Percentiles rank a stretch among this genome's conserved stretches.
Evolutionary conservation across 805 yeast genomes (phyloP).

Genomic region (Cyberlindnera misumaiensis): DNA sequence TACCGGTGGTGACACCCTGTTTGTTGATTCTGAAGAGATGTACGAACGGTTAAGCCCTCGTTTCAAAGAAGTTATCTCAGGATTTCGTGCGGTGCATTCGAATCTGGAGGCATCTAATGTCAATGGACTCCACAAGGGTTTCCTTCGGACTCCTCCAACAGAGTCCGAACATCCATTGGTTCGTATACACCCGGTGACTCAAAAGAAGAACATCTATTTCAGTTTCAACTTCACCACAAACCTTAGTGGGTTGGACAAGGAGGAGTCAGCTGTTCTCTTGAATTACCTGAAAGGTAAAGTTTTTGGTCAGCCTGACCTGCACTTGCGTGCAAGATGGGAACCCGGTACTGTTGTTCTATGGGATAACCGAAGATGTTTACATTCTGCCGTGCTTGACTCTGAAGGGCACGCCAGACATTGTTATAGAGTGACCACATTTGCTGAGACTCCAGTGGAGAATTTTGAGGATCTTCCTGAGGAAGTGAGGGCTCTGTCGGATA

Average conservation of each 20-base stretch:
- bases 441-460: conserved; percentile 57
- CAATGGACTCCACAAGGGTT: conserved; percentile 36
- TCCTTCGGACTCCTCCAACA: conserved; percentile 59
- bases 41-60: conserved; percentile 63
- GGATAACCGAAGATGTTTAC: conserved; percentile 72
- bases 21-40: conserved; percentile 62
- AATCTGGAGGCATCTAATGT: conserved; percentile 62
- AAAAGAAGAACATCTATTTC: conserved; percentile 49
- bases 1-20: conserved; percentile 71
- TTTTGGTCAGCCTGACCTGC: conserved; percentile 49
- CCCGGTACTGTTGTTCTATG: conserved; percentile 65
- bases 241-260: conserved; percentile 65
- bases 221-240: conserved; percentile 53
- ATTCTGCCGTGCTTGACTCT: conserved; percentile 71
- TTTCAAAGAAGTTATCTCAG: conserved; percentile 49
- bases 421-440: conserved; percentile 64
- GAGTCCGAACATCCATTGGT: conserved; percentile 55
- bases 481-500: background rate
- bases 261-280: conserved; percentile 59
- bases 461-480: conserved; percentile 28
- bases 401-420: conserved; percentile 66
- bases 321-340: conserved; percentile 66
- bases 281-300: conserved; percentile 49
- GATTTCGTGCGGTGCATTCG: conserved; percentile 62
- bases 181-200: conserved; percentile 67